phyloP scores from a whole-genome alignment of 2,329 filamentous ascomycete species.

The Aquanectria penicillioides region DNA sequence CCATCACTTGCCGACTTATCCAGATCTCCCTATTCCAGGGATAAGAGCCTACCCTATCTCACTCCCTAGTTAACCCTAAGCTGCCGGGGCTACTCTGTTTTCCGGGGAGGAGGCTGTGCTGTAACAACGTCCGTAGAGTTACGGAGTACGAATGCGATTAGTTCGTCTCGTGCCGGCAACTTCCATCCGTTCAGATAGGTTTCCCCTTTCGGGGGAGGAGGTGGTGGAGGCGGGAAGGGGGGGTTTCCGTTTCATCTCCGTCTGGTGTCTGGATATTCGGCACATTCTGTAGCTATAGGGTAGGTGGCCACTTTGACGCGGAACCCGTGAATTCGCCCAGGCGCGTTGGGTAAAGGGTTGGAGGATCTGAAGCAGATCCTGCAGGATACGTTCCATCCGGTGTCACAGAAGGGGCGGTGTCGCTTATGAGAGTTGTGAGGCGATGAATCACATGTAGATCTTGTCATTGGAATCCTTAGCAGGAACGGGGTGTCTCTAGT shows the following conservation, averaged over 20 bases:
- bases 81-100: background rate
- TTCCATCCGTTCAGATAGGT: conserved; percentile 11
- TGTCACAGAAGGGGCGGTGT: background rate
- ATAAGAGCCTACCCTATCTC: conserved; percentile 24
- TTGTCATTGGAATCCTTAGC: background rate
- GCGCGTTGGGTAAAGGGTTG: background rate
- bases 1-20: conserved; percentile 42
- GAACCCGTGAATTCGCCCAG: background rate
- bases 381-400: background rate
- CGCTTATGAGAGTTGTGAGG: background rate
- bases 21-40: conserved; percentile 36
- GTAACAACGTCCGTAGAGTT: conserved; percentile 14
- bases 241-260: conserved; percentile 23
- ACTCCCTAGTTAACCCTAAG: conserved; percentile 23
- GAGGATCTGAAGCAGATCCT: background rate
- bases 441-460: background rate
- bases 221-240: too few relatives aligned
- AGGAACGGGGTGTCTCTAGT: too few relatives aligned
- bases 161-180: conserved; percentile 20
- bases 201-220: background rate
- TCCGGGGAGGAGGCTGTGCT: background rate
- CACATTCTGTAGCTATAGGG: background rate
- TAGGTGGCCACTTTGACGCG: background rate
- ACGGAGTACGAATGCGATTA: conserved; percentile 7
- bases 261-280: conserved; percentile 5